A percentile compares a stretch with the other conserved stretches of the same genome.
Conservation (phyloP, 106 monocot species). For the Amphibolis antarctica region DNA sequence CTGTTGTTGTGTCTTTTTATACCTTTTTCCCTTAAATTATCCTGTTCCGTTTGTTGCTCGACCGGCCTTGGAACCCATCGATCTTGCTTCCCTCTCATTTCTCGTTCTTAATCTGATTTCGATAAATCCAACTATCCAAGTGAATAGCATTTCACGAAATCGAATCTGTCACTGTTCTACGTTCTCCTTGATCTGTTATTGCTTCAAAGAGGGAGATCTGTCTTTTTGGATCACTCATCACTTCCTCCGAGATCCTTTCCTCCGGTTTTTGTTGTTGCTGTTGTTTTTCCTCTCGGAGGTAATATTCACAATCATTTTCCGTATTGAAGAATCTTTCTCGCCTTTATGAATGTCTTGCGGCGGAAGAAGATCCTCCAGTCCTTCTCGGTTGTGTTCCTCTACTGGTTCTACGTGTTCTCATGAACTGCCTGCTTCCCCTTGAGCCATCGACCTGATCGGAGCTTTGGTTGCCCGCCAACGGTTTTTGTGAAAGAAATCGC, state of each 20-base stretch:
- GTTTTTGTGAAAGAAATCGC: neutral
- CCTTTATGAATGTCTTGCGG: conserved; percentile 18
- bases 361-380: conserved; percentile 18
- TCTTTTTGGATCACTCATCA: neutral
- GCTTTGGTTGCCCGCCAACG: neutral
- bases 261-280: neutral
- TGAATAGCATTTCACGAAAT: no score
- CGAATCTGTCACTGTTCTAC: neutral
- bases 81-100: no score
- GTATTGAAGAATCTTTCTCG: neutral
- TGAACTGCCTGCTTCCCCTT: conserved; percentile 1
- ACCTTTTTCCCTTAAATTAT: no score
- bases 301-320: neutral
- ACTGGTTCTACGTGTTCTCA: conserved; percentile 36
- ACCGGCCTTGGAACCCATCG: no score
- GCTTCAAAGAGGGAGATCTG: neutral
- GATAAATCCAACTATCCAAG: no score
- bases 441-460: neutral
- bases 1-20: no score
- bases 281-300: neutral
- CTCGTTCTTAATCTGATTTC: no score
- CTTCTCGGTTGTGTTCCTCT: conserved; percentile 36
- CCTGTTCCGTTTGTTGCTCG: no score
- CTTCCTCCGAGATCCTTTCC: neutral
- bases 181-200: neutral